Percentiles rank a stretch among this genome's conserved stretches.
These are phyloP conservation scores for Phytophthora tentaculata DNA, from an alignment of 352 stramenopile genomes.

Conservation along the genomic window DNA sequence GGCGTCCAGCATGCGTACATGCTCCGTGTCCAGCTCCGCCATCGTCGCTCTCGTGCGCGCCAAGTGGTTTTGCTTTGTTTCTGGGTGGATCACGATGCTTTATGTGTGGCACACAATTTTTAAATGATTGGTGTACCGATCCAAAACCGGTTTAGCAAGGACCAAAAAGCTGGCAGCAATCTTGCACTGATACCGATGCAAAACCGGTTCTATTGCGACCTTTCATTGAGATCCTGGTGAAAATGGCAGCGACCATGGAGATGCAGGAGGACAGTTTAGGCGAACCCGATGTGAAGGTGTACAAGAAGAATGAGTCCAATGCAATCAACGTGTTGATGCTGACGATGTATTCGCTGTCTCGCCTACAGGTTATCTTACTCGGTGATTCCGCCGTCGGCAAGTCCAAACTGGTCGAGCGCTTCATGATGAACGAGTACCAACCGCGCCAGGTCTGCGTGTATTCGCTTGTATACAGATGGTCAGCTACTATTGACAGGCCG, in stretches of 20 bases:
- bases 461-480: not conserved
- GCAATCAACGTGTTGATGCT: not conserved
- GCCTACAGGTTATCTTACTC: constrained; percentile 89
- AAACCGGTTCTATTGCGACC: constrained; percentile 89
- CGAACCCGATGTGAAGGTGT: constrained; percentile 70
- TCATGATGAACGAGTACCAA: constrained; percentile 97
- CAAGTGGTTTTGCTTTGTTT: constrained; percentile 9
- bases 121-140: too few relatives aligned
- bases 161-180: too few relatives aligned
- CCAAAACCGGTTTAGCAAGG: too few relatives aligned
- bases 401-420: constrained; percentile 95
- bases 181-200: too few relatives aligned
- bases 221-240: constrained; percentile 81
- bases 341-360: not conserved
- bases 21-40: constrained; percentile 68
- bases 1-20: constrained; percentile 80
- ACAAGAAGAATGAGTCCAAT: not conserved
- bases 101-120: constrained; percentile 17
- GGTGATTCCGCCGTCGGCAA: constrained; percentile 96
- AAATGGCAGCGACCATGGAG: constrained; percentile 32
- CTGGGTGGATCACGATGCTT: constrained; percentile 27
- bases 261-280: constrained; percentile 53
- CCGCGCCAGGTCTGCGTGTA: constrained; percentile 65
- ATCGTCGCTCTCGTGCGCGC: constrained; percentile 23
- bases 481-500: constrained; percentile 4